Evolutionary conservation across 257 asterid species (phyloP), one percentile per base, ranked within the genome.

Genomic region (Agastache rugosa): DNA sequence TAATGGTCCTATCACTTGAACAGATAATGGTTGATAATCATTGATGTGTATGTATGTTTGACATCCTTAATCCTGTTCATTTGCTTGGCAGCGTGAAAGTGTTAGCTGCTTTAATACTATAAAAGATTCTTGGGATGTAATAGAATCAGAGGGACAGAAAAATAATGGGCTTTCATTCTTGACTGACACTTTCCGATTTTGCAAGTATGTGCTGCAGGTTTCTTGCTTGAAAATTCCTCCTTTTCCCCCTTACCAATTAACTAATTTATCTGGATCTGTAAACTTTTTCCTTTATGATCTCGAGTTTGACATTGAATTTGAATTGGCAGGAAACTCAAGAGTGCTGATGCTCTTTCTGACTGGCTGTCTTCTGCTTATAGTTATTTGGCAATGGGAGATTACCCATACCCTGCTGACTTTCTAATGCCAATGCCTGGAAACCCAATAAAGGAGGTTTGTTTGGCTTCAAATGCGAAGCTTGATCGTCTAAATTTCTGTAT

Each of bases 381-480:
- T 78, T 91, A 90, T 80, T 77, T 93, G 88, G 97, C 96, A 11
- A 93, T 93, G 98, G 87, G 78, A 20, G 67, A 93, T 85, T 93
- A 93, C 80, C 98, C 98, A 8, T 91, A 91, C 79, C 93, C 97
- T 42, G 69, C 97, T 17, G 93, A 83, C 78, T 94, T 93, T 83
- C 67, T 94, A 72, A 94, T 92, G 97, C 97, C 97, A 77, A 74
- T 94, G 89, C 98, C 98, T 27, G 96, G 83, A 64, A 81, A 88
- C 77, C 98, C 98, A 12, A 90, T 94, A 77, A 92, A 86, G 78
- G 97, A 91, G 97, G 97, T 93, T 67, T 29, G 75, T 55, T 72
- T 63, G 42, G 63, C 60, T 50, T 29, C 7, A 35, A 58, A 29
- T 74, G n/a, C 44, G 51, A 64, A 75, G 62, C 77, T 74, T 41